Base-by-base conservation (phyloP, 192 early-diverging fungal species). In the Phlyctochytrium planicorne region DNA sequence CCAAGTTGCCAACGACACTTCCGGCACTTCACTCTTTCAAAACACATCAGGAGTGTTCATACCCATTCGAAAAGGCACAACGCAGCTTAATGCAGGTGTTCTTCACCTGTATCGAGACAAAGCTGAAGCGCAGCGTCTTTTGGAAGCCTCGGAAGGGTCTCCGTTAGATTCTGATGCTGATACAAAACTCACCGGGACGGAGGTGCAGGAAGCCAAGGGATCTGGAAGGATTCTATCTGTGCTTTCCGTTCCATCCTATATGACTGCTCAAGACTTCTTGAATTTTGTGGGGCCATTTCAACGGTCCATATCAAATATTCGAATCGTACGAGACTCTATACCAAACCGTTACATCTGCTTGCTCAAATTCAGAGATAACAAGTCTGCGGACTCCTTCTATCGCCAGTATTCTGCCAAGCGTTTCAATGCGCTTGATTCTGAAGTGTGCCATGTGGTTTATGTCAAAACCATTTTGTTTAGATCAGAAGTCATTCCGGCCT, bases 311-410 rank as follows among this genome's bases (percentile, higher is more conserved):
- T 79, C 83, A 4, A 91, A 95, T 40, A 82, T 93, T 47, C 88
- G 94, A 35, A 73, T 79, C 57, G 53, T 78, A 10, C 63, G 92
- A 33, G 95, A 98, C 77, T 69, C 81, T 59, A 79, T 88, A 0
- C 92, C 93, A 17, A 95, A 93, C 71, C 88, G 91, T 55, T 95
- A 92, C 70, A 89, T 96, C 82, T 90, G 95, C 0, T 64, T 98
- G 14, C 75, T 98, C 69, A 83, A 90, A 74, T 94, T 99, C 76
- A 73, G 89, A 50, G 71, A 81, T 40, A 53, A 60, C 1, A 65
- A 78, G 20, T 70, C 80, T 4, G 90, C 93, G 0, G 72, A 73
- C 27, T 80, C 80, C 53, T 97, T 95, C 69, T 87, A 91, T 47
- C 68, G 57, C 3, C 78, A 90, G 52, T 98, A 85, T 82, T 96